Percentiles rank a stretch among this genome's conserved stretches.
Evolutionary conservation across 1,284 basidiomycete species (phyloP).

Genomic region (Xerocomus minutiporus): DNA sequence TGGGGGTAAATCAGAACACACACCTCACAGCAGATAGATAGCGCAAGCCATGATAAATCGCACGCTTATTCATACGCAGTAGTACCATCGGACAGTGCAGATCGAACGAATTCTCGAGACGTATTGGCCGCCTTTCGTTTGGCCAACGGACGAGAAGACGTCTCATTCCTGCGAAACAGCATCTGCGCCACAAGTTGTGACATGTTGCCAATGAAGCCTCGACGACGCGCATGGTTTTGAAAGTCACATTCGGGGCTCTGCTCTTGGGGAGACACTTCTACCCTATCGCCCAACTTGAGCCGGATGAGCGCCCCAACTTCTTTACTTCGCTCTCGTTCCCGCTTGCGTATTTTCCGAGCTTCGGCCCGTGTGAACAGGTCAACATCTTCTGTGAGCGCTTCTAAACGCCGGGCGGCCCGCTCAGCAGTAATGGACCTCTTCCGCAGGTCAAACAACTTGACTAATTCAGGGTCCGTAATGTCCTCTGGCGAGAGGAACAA

Average conservation of each 20-base stretch:
- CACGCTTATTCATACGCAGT: conserved; percentile 11
- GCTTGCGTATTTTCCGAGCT: conserved; percentile 42
- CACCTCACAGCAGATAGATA: conserved; percentile 27
- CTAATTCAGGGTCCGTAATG: conserved; percentile 39
- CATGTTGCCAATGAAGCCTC: conserved; percentile 36
- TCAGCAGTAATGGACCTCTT: conserved; percentile 39
- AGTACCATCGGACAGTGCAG: conserved; percentile 25
- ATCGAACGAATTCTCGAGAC: conserved; percentile 21
- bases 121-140: conserved; percentile 27
- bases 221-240: conserved; percentile 20
- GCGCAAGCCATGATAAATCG: conserved; percentile 7
- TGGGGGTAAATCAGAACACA: conserved; percentile 10
- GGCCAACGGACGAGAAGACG: conserved; percentile 34
- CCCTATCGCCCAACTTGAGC: conserved; percentile 39
- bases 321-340: conserved; percentile 47
- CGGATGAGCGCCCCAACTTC: conserved; percentile 49
- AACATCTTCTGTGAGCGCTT: conserved; percentile 34
- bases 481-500: conserved; percentile 35
- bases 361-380: conserved; percentile 42
- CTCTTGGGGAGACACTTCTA: conserved; percentile 21
- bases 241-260: conserved; percentile 20
- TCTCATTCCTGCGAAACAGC: conserved; percentile 46
- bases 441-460: conserved; percentile 37
- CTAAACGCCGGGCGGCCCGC: conserved; percentile 36
- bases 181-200: conserved; percentile 54